Conservation (phyloP, 768 basidiomycete genomes). For the Xerocomellus amylosporus region DNA sequence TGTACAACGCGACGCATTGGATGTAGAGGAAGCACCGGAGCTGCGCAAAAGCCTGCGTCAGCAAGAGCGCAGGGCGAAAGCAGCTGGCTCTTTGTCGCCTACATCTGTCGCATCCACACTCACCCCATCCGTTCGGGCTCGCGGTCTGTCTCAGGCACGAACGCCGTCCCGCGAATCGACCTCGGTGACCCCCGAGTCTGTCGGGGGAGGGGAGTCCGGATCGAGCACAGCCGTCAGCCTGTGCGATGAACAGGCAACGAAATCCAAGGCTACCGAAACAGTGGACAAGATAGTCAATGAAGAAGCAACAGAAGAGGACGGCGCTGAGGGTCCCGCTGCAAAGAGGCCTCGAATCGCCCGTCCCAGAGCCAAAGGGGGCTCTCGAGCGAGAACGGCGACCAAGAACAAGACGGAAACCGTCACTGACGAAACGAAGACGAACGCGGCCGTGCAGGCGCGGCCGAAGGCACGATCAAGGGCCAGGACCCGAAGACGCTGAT, state of each 20-base stretch:
- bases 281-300: constrained; percentile 13
- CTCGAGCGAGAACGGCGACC: constrained; percentile 15
- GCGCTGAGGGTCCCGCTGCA: constrained; percentile 4
- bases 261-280: constrained; percentile 16
- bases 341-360: constrained; percentile 23
- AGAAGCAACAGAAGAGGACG: constrained; percentile 16
- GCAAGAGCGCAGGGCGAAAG: constrained; percentile 26
- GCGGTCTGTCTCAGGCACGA: constrained; percentile 19
- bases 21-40: constrained; percentile 21
- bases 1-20: constrained; percentile 12
- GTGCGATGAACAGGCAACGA: constrained; percentile 27
- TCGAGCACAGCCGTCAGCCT: constrained; percentile 35
- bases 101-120: constrained; percentile 29
- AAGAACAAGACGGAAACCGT: constrained; percentile 16
- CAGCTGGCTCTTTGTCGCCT: constrained; percentile 20
- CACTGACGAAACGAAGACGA: constrained; percentile 17
- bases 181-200: constrained; percentile 25
- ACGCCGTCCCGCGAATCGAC: constrained; percentile 26
- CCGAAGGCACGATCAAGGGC: constrained; percentile 32
- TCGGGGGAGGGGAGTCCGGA: constrained; percentile 28
- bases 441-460: constrained; percentile 25
- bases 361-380: constrained; percentile 22
- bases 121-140: constrained; percentile 24
- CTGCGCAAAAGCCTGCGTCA: constrained; percentile 32
- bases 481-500: constrained; percentile 31